phyloP scores from a whole-genome alignment of 176 grass and related monocot genomes.

The Bolboschoenus planiculmis region DNA sequence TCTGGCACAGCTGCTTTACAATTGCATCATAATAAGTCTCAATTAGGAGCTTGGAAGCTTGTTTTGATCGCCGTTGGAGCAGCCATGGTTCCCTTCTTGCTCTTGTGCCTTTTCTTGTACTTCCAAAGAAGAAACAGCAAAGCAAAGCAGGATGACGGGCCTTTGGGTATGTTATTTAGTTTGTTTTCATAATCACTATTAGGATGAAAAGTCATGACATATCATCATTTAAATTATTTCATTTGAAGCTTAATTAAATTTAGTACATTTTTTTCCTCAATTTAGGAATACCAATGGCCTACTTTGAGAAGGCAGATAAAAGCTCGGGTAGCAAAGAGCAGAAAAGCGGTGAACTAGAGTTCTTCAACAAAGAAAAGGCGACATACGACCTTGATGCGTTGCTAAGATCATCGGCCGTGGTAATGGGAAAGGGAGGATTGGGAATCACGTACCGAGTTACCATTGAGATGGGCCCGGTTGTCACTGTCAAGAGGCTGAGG shows the following conservation, averaged over 20 bases:
- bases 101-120: conserved; percentile 43
- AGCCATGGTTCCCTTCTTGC: conserved; percentile 41
- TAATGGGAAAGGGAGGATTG: conserved; percentile 65
- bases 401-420: conserved; percentile 62
- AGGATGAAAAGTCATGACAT: neutral
- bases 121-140: conserved; percentile 37
- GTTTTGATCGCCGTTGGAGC: conserved; percentile 38
- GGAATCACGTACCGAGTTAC: conserved; percentile 76
- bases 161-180: conserved; percentile 31
- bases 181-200: neutral
- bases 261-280: neutral
- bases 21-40: conserved; percentile 11
- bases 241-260: neutral
- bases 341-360: conserved; percentile 31
- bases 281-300: conserved; percentile 24
- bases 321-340: conserved; percentile 14
- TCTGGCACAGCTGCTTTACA: neutral
- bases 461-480: conserved; percentile 27
- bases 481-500: conserved; percentile 78
- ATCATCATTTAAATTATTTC: neutral
- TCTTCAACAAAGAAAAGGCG: conserved; percentile 42
- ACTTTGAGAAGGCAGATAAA: conserved; percentile 45
- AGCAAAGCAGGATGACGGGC: conserved; percentile 36
- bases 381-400: conserved; percentile 56
- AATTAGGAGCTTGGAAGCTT: conserved; percentile 34